Evolutionary conservation across 352 stramenopile species (phyloP).

Genomic region (Phytophthora vignae): DNA sequence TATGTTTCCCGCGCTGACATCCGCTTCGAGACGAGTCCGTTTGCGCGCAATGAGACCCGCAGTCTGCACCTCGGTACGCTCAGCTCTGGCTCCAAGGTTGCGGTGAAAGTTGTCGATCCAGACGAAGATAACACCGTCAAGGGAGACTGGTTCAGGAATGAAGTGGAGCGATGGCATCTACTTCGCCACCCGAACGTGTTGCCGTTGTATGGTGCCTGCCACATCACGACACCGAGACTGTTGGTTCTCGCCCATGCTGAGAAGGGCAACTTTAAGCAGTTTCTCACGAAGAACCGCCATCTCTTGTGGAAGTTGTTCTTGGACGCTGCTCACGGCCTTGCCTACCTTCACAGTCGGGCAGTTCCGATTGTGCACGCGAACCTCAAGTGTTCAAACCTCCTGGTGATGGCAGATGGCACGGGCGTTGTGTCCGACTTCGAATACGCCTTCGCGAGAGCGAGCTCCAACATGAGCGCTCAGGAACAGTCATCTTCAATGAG

Average conservation of each 20-base stretch:
- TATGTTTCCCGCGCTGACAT: not conserved
- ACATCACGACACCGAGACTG: not conserved
- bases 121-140: not conserved
- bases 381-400: conserved; percentile 47
- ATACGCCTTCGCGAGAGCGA: conserved; percentile 37
- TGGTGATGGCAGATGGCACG: conserved; percentile 30
- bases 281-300: conserved; percentile 27
- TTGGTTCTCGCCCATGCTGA: not conserved
- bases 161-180: not conserved
- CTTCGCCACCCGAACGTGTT: not conserved
- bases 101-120: not conserved
- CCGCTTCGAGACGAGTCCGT: not conserved
- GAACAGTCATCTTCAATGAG: conserved; percentile 5
- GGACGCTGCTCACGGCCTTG: conserved; percentile 41
- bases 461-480: conserved; percentile 37
- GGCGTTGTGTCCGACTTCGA: conserved; percentile 46
- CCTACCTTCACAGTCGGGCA: conserved; percentile 39
- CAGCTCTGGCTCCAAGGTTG: not conserved
- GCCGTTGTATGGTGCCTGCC: not conserved
- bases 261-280: conserved; percentile 27
- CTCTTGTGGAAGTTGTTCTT: conserved; percentile 40
- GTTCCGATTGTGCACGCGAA: not conserved
- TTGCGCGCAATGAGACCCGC: not conserved
- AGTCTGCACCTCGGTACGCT: not conserved
- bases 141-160: not conserved